Evolutionary conservation across 108 stramenopile species (phyloP), one percentile per base, ranked within the genome.

Genomic region (Fistulifera pelliculosa): DNA sequence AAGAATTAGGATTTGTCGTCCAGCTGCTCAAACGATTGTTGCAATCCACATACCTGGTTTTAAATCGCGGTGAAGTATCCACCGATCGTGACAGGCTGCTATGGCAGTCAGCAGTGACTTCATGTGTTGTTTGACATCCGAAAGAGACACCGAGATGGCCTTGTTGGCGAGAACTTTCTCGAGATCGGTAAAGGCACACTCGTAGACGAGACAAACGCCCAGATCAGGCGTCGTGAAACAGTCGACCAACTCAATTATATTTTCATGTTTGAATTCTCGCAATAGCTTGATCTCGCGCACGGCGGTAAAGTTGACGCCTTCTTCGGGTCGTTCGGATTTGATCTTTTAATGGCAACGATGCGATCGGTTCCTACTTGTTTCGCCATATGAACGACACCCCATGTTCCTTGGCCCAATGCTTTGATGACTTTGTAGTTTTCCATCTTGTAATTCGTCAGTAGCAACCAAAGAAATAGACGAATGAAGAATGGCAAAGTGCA

Each of bases 231-330:
- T 90, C 1, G 83, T 81, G 53, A 95, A 95, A 6, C 79, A 81
- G 63, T 95, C 87, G 19, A 87, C 84, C 38, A 93, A 68, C 51
- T 91, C 89, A 47, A 95, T 88, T 23, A 95, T 79, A 54, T 96
- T 91, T 49, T 92, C 88, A 54, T 96, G 95, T 48, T 86, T 83
- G 58, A 96, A 93, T 58, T 94, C 89, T 39, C 91, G 72, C 43
- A 96, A 49, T 19, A 96, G 61, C 68, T 96, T 96, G 66, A 96
- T 94, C 68, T 96, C 95, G 27, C 95, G 79, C 15, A 96, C 74
- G 45, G 94, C 94, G 11, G 94, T 95, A 61, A 95, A 95, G 75
- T 95, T 93, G 52, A 91, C 80, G 10, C 94, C 94, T 52, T 95
- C 94, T 43, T 88, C 87, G 22, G 79, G 77, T 35, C 76, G 80